Base-by-base conservation (phyloP, 768 basidiomycete species). In the Naganishia vaughanmartiniae region DNA sequence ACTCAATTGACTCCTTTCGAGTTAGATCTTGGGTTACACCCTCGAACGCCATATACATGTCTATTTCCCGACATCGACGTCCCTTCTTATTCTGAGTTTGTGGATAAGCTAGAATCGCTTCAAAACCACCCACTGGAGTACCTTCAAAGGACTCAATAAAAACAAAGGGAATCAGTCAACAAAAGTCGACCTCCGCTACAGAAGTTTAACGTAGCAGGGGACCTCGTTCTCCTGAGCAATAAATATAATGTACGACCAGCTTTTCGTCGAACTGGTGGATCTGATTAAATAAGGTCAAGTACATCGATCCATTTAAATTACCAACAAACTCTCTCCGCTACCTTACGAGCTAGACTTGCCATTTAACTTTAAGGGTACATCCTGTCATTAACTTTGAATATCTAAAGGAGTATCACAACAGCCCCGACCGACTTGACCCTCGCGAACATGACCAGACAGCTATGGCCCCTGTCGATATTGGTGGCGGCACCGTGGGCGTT, bases 1-100 rank as follows among this genome's bases (percentile, higher is more conserved):
- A 84, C 80, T 0, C 66, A 73, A 0, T 31, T 75, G 9, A 74
- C 83, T 0, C 84, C 83, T 0, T 83, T 83, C 74, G 74, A 63
- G 28, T 65, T 81, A 34, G 76, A 74, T n/a, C 51, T 75, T 24
- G 79, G 82, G 14, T 42, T 15, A 36, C 36, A 36, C 36, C 36
- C 36, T 6, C 42, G 42, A 42, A 7, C 42, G 7, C 42, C 42
- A 42, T 42, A 42, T 42, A 42, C 42, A 42, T 42, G 42, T 15
- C 42, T 42, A 9, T 42, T 42, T 42, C 42, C 42, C 42, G 42
- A 42, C 7, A 15, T 9, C 42, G 42, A 42, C 7, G 42, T 42
- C 10, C 42, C 42, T 15, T 42, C 42, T 15, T 42, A 7, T 42
- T 42, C 42, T 42, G 42, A 7, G 9, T 42, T 42, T 15, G 10